A percentile compares a stretch with the other conserved stretches of the same genome.
Conservation (phyloP, 345 rosid genomes). For the Eucalyptus erythrocorys region DNA sequence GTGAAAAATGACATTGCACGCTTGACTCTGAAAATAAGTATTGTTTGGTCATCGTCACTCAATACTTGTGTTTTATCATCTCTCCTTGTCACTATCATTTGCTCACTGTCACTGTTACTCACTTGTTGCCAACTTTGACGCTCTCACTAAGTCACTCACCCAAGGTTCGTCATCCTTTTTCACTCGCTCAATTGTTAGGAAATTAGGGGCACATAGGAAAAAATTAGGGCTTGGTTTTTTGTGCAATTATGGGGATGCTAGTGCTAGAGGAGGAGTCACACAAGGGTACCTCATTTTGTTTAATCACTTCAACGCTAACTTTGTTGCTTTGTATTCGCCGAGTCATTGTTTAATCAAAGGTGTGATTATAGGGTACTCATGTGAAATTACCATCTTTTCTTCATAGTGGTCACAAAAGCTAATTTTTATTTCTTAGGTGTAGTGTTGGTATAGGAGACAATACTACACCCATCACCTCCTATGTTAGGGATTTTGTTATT, state of each 20-base stretch:
- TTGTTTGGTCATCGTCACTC: not conserved
- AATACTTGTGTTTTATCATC: not conserved
- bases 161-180: not conserved
- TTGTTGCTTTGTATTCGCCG: no score
- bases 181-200: not conserved
- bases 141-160: not conserved
- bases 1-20: not conserved
- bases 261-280: not conserved
- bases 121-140: not conserved
- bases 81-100: not conserved
- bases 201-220: not conserved
- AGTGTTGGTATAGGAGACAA: not conserved
- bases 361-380: not conserved
- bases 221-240: not conserved
- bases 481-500: not conserved
- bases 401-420: not conserved
- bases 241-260: not conserved
- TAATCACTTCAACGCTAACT: no score
- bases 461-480: not conserved
- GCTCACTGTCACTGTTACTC: not conserved
- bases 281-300: not conserved
- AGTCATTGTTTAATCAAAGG: not conserved
- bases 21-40: not conserved
- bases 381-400: not conserved
- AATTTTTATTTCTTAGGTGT: not conserved